A percentile compares a stretch with the other conserved stretches of the same genome.
These are phyloP conservation scores for Pinus taeda DNA, from an alignment of 75 land plant species.

Conservation along the genomic window DNA sequence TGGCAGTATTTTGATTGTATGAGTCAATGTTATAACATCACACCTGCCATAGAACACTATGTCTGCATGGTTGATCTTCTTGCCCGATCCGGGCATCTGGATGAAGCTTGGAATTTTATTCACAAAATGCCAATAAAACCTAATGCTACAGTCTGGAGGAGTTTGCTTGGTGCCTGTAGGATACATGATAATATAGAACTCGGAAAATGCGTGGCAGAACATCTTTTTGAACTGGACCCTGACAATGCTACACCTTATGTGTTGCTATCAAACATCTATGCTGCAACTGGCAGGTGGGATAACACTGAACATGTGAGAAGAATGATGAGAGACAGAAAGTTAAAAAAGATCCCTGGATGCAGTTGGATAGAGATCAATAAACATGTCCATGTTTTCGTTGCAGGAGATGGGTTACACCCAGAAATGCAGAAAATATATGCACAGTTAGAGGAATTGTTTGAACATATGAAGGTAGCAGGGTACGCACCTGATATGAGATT, in stretches of 20 bases:
- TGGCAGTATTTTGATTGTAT: not conserved
- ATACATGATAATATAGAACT: conserved; percentile 3
- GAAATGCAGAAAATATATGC: conserved; percentile 3
- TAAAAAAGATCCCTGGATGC: conserved; percentile 44
- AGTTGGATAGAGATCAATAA: conserved; percentile 54
- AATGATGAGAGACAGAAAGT: conserved; percentile 22
- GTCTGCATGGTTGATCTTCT: conserved; percentile 10
- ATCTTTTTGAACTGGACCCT: conserved; percentile 11
- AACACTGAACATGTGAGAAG: conserved; percentile 33
- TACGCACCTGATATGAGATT: too few relatives aligned
- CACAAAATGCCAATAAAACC: conserved; percentile 9
- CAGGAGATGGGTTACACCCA: conserved; percentile 41
- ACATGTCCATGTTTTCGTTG: conserved; percentile 42
- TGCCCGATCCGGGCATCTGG: conserved; percentile 13
- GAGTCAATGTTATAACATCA: not conserved
- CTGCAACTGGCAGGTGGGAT: conserved; percentile 40
- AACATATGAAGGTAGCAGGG: too few relatives aligned
- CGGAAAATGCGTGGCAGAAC: conserved; percentile 5
- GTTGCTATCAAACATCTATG: conserved; percentile 56
- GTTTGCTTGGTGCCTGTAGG: conserved; percentile 12
- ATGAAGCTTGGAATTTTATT: conserved; percentile 2
- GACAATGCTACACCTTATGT: conserved; percentile 6
- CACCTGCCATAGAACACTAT: conserved; percentile 16
- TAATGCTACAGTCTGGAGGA: conserved; percentile 8
- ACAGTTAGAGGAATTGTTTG: too few relatives aligned